These are phyloP conservation scores for Hericium rajendrae DNA, from an alignment of 768 basidiomycete genomes.

Conservation along the genomic window DNA sequence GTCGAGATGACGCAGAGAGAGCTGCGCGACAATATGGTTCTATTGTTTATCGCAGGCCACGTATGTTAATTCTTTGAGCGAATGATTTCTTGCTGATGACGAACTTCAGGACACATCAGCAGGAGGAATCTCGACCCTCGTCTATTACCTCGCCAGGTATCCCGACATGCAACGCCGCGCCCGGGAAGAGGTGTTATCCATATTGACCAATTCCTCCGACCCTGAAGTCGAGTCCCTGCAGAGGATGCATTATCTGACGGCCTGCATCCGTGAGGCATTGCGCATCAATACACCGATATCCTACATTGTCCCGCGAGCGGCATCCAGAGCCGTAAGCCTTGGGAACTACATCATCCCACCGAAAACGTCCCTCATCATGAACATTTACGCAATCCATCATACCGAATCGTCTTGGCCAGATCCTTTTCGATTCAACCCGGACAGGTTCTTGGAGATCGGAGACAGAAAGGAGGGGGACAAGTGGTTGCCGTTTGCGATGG, in stretches of 20 bases:
- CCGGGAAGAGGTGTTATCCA: conserved; percentile 22
- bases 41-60: conserved; percentile 32
- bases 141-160: conserved; percentile 29
- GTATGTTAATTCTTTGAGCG: conserved; percentile 23
- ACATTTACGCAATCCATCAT: background rate
- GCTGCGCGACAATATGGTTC: conserved; percentile 26
- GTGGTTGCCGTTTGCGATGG: background rate
- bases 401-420: background rate
- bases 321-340: background rate
- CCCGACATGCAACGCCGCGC: conserved; percentile 27
- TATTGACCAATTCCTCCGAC: background rate
- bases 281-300: conserved; percentile 25
- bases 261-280: conserved; percentile 31
- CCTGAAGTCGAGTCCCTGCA: conserved; percentile 19
- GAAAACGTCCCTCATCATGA: background rate
- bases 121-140: conserved; percentile 26
- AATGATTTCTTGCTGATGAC: background rate
- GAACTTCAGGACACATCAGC: conserved; percentile 20
- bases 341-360: background rate
- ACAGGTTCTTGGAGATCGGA: background rate
- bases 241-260: conserved; percentile 23
- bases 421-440: background rate
- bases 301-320: conserved; percentile 16
- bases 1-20: conserved; percentile 25
- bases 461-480: background rate